These are phyloP conservation scores for Claviceps quebecensis DNA, from an alignment of 2,329 filamentous ascomycete species.

Conservation along the genomic window DNA sequence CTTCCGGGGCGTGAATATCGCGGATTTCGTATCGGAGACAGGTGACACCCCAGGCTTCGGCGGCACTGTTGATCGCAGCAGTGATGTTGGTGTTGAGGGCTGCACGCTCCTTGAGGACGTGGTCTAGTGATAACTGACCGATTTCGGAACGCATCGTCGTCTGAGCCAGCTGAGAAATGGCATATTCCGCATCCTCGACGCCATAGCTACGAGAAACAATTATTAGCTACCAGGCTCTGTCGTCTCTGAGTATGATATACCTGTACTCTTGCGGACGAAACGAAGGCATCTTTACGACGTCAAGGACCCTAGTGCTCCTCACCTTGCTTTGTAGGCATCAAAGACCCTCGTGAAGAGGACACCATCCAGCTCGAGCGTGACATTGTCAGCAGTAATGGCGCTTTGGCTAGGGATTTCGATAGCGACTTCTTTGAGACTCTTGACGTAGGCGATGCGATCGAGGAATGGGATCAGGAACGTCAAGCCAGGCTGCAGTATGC, in stretches of 20 bases:
- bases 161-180: constrained; percentile 93
- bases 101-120: constrained; percentile 93
- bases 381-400: constrained; percentile 96
- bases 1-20: constrained; percentile 89
- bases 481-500: constrained; percentile 83
- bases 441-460: constrained; percentile 95
- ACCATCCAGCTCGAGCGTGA: constrained; percentile 89
- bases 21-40: constrained; percentile 96
- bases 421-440: constrained; percentile 88
- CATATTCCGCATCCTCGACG: constrained; percentile 96
- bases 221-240: not conserved
- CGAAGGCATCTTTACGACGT: not conserved
- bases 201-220: constrained; percentile 55
- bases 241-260: too few relatives aligned
- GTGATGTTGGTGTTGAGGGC: constrained; percentile 97
- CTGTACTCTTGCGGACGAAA: not conserved
- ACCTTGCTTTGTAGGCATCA: constrained; percentile 96
- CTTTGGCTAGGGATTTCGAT: constrained; percentile 96
- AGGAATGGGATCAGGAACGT: constrained; percentile 80
- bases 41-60: constrained; percentile 90
- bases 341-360: constrained; percentile 93
- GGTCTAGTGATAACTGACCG: constrained; percentile 87
- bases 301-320: constrained; percentile 13
- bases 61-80: constrained; percentile 95
- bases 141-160: constrained; percentile 99